Conservation (phyloP, 352 stramenopile genomes). For the Ophiocytium majus region DNA sequence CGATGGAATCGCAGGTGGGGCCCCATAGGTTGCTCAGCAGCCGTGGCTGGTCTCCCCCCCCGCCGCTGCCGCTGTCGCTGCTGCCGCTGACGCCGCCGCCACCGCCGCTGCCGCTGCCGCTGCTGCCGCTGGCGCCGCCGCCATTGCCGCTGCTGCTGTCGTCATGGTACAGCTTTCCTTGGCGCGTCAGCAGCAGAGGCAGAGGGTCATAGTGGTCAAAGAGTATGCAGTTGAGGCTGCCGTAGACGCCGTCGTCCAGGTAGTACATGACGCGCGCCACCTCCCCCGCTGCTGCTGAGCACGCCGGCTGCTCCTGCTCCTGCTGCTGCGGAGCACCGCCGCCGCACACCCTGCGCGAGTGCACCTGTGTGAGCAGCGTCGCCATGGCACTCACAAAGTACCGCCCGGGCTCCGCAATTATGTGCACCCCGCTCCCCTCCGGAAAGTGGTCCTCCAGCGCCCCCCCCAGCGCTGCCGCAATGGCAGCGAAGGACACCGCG, state of each 20-base stretch:
- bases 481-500: neutral
- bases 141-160: neutral
- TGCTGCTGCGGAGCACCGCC: neutral
- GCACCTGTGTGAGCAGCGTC: slow-evolving; percentile 7
- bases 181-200: slow-evolving; percentile 1
- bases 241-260: slow-evolving; percentile 84
- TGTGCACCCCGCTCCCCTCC: slow-evolving; percentile 43
- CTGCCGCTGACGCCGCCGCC: too few species aligned
- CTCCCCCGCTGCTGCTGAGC: neutral
- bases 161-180: slow-evolving; percentile 10
- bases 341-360: neutral
- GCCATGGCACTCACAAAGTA: slow-evolving; percentile 67
- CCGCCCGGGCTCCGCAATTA: slow-evolving; percentile 84
- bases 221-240: slow-evolving; percentile 85
- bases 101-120: too few species aligned
- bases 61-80: too few species aligned
- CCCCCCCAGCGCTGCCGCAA: neutral
- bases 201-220: slow-evolving; percentile 70
- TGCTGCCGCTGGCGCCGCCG: too few species aligned
- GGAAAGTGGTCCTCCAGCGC: slow-evolving; percentile 7
- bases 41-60: too few species aligned
- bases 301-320: neutral
- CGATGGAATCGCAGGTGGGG: slow-evolving; percentile 83
- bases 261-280: slow-evolving; percentile 64
- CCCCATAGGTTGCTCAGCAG: too few species aligned